Conservation (phyloP, 768 basidiomycete genomes). For the Hysterangium stoloniferum region DNA sequence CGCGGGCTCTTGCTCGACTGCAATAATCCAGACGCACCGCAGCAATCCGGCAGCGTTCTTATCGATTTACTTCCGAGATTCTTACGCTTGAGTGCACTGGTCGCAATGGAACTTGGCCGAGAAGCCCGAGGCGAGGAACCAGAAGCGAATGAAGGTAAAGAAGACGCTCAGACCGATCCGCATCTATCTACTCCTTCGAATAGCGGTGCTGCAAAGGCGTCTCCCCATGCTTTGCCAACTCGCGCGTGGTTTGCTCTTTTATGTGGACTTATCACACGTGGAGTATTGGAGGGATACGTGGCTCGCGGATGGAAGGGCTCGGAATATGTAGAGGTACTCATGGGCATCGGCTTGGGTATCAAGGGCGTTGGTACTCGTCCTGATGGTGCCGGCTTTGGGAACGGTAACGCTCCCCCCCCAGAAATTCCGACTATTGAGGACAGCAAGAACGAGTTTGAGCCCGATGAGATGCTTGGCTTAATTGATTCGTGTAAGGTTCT, state of each 20-base stretch:
- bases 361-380: conserved; percentile 8
- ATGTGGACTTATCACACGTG: conserved; percentile 70
- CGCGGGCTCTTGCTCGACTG: neutral
- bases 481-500: conserved; percentile 58
- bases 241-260: conserved; percentile 78
- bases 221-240: conserved; percentile 39
- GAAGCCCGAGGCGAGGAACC: conserved; percentile 52
- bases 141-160: conserved; percentile 25
- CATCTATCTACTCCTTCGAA: conserved; percentile 7
- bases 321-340: conserved; percentile 59
- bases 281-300: conserved; percentile 78
- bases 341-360: conserved; percentile 55
- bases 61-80: conserved; percentile 39
- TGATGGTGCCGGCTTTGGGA: neutral
- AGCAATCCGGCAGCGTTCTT: conserved; percentile 6
- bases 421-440: conserved; percentile 11
- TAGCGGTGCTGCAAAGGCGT: conserved; percentile 1
- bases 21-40: neutral
- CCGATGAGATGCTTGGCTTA: conserved; percentile 68
- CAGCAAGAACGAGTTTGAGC: conserved; percentile 42
- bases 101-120: conserved; percentile 67
- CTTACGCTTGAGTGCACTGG: conserved; percentile 67
- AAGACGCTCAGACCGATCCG: conserved; percentile 10
- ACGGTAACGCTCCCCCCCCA: neutral
- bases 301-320: conserved; percentile 73